These are phyloP conservation scores for Cylindrotheca closterium DNA, from an alignment of 108 stramenopile genomes.

Conservation along the genomic window DNA sequence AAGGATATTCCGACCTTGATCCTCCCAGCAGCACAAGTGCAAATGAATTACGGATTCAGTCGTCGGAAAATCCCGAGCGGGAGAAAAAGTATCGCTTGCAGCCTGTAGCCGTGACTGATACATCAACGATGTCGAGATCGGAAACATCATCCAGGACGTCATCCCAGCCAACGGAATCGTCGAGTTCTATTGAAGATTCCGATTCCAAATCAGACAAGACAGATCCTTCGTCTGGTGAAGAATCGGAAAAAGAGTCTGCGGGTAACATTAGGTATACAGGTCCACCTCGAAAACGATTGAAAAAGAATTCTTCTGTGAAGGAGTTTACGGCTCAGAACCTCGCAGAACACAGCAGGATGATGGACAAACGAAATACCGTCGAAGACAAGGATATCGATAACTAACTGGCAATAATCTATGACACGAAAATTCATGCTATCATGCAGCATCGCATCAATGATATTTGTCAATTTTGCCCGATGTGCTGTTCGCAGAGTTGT, in stretches of 20 bases:
- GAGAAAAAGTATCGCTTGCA: too few species aligned
- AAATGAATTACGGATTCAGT: background rate
- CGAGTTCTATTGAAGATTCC: constrained; percentile 28
- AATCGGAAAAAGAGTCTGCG: constrained; percentile 24
- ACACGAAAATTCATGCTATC: too few species aligned
- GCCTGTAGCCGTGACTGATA: constrained; percentile 35
- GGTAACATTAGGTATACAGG: constrained; percentile 16
- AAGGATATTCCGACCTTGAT: too few species aligned
- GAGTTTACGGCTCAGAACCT: constrained; percentile 33
- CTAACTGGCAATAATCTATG: too few species aligned
- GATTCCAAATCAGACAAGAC: constrained; percentile 38
- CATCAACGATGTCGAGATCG: constrained; percentile 16
- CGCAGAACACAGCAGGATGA: constrained; percentile 29
- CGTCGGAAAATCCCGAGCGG: too few species aligned
- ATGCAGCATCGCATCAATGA: too few species aligned
- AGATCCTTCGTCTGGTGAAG: constrained; percentile 45
- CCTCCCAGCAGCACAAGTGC: background rate
- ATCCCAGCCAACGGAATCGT: constrained; percentile 24
- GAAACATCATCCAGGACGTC: constrained; percentile 21
- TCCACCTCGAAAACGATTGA: constrained; percentile 54
- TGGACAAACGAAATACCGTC: constrained; percentile 10
- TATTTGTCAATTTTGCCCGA: background rate
- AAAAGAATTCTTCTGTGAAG: constrained; percentile 16
- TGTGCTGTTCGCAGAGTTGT: background rate
- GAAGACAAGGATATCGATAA: background rate